A percentile compares a stretch with the other conserved stretches of the same genome.
Evolutionary conservation across 2,329 filamentous ascomycete species (phyloP).

Genomic region (Sarocladium strictum): DNA sequence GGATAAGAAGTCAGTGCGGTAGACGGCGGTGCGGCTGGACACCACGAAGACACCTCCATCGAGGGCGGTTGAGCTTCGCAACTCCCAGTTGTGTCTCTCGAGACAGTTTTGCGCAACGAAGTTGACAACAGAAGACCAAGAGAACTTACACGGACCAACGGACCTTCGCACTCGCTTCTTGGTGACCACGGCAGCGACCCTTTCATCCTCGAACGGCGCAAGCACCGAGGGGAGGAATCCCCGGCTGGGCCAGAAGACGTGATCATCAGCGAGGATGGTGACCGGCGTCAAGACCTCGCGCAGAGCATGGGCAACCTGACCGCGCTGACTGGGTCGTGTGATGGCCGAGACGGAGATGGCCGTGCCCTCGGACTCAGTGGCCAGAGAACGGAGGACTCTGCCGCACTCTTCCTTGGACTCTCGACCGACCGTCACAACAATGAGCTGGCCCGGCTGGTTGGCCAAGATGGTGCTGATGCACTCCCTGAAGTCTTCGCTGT

Average conservation of each 20-base stretch:
- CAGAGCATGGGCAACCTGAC: constrained; percentile 38
- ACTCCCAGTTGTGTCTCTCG: constrained; percentile 57
- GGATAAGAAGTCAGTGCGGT: constrained; percentile 44
- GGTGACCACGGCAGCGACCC: constrained; percentile 50
- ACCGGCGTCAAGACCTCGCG: constrained; percentile 31
- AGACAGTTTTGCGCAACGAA: constrained; percentile 54
- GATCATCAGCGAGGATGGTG: constrained; percentile 44
- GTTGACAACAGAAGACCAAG: constrained; percentile 37
- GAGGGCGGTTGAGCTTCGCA: constrained; percentile 46
- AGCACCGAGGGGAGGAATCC: constrained; percentile 36
- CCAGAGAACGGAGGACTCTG: constrained; percentile 11
- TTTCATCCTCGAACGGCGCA: constrained; percentile 35
- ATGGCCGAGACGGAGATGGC: constrained; percentile 25
- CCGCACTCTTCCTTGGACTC: constrained; percentile 17
- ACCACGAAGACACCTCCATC: constrained; percentile 55
- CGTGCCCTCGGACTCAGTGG: constrained; percentile 10
- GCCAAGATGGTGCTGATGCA: constrained; percentile 33
- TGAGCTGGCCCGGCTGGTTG: constrained; percentile 30
- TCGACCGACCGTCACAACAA: constrained; percentile 40
- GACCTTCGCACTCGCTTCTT: constrained; percentile 46
- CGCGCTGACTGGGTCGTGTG: constrained; percentile 38
- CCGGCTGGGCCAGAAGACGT: constrained; percentile 41
- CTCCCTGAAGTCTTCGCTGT: constrained; percentile 31
- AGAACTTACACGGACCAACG: constrained; percentile 17
- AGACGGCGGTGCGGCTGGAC: constrained; percentile 47